Conservation (phyloP, 495 filamentous ascomycete species). For the Talaromyces wortmannii region DNA sequence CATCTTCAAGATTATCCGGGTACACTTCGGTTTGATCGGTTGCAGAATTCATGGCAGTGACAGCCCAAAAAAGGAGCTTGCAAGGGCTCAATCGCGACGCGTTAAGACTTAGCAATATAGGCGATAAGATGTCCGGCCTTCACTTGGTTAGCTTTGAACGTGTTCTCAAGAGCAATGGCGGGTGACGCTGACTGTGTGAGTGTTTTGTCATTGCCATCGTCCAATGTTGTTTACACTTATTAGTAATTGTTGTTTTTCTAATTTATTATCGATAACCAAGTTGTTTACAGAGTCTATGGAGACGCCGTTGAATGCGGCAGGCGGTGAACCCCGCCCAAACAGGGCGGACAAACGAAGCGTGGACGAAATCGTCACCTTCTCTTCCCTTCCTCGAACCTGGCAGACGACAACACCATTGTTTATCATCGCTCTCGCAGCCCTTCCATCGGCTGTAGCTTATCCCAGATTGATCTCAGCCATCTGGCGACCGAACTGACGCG, state of each 20-base stretch:
- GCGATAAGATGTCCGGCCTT: too few species aligned
- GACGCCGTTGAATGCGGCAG: not conserved
- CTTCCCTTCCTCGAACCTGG: not conserved
- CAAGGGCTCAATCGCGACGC: not conserved
- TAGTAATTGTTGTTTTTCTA: not conserved
- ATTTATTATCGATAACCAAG: not conserved
- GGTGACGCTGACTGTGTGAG: too few species aligned
- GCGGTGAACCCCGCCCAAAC: not conserved
- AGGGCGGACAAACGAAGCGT: not conserved
- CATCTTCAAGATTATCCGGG: not conserved
- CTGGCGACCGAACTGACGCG: not conserved
- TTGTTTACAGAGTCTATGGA: not conserved
- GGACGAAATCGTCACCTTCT: not conserved
- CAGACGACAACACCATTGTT: too few species aligned
- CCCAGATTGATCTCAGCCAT: too few species aligned
- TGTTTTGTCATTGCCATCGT: constrained; percentile 16
- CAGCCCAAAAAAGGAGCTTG: not conserved
- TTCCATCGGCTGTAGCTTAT: too few species aligned
- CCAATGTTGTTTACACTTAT: not conserved
- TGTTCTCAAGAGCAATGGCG: too few species aligned
- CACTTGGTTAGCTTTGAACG: constrained; percentile 25
- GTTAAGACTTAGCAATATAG: constrained; percentile 15
- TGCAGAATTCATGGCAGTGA: not conserved
- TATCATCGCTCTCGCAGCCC: too few species aligned
- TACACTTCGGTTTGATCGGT: not conserved